Conservation (phyloP, 2,329 filamentous ascomycete species). For the Colletotrichum sp. region DNA sequence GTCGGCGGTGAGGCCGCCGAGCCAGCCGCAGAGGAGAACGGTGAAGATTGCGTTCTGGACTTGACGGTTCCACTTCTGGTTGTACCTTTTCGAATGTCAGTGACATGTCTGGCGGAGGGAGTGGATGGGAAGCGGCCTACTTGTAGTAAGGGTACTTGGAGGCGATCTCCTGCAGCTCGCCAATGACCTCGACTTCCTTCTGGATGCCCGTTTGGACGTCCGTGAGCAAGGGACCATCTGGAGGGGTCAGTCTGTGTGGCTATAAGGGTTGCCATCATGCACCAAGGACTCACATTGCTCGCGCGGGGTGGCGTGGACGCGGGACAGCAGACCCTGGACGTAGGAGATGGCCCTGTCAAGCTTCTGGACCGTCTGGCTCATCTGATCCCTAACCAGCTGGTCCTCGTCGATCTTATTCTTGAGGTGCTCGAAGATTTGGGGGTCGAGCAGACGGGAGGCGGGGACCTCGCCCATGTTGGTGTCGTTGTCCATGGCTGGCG, state of each 20-base stretch:
- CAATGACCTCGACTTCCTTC: conserved; percentile 73
- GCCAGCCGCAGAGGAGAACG: conserved; percentile 69
- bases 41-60: conserved; percentile 77
- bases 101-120: not conserved
- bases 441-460: conserved; percentile 59
- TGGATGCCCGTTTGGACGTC: conserved; percentile 75
- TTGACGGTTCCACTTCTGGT: conserved; percentile 81
- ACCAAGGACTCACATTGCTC: conserved; percentile 47
- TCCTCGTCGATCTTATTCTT: conserved; percentile 93
- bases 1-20: conserved; percentile 71
- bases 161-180: conserved; percentile 72
- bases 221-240: conserved; percentile 72
- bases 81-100: conserved; percentile 61
- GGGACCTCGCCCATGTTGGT: conserved; percentile 21
- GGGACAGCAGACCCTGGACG: conserved; percentile 82
- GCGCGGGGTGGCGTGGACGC: conserved; percentile 86
- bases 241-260: conserved; percentile 66
- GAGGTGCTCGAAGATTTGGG: conserved; percentile 84
- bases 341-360: conserved; percentile 84
- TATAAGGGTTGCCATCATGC: not conserved
- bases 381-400: conserved; percentile 77
- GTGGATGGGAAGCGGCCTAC: conserved; percentile 43
- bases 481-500: conserved; percentile 20
- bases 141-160: conserved; percentile 97
- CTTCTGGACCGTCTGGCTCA: conserved; percentile 79